phyloP scores from a whole-genome alignment of 306 rosid genomes.

The Boehmeria nivea region DNA sequence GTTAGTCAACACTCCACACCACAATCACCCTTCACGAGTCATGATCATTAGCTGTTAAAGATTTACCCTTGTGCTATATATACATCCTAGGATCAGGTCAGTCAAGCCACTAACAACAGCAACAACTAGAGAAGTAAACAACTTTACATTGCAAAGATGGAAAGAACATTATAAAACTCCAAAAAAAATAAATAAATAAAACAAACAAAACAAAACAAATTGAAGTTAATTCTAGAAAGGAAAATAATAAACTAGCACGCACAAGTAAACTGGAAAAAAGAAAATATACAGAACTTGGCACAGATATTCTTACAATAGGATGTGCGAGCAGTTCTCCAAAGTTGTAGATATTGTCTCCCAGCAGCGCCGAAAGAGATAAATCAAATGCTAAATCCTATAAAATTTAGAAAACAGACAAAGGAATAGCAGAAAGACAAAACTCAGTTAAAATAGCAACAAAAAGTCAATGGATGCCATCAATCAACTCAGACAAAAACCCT shows the following conservation, averaged over 20 bases:
- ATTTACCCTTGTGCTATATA: neutral
- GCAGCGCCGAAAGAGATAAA: constrained; percentile 89
- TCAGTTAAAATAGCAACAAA: neutral
- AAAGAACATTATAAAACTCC: no score
- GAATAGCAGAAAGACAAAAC: constrained; percentile 8
- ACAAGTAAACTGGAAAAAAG: neutral
- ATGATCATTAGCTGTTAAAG: neutral
- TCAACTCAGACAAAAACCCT: neutral
- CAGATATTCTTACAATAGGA: constrained; percentile 68
- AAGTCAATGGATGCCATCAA: neutral
- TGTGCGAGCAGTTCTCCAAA: constrained; percentile 98
- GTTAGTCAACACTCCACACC: neutral
- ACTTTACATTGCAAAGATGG: no score
- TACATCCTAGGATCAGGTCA: no score
- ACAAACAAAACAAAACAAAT: no score
- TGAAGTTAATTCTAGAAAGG: no score
- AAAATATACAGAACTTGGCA: neutral
- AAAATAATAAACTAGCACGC: neutral
- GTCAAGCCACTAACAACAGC: no score
- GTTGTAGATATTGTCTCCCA: constrained; percentile 97
- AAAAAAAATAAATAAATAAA: no score
- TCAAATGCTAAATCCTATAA: constrained; percentile 95
- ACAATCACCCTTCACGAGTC: neutral
- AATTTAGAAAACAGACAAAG: neutral
- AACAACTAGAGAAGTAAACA: no score